Percentiles rank a stretch among this genome's conserved stretches.
phyloP scores from a whole-genome alignment of 345 rosid genomes.

The Eutrema yunnanense region DNA sequence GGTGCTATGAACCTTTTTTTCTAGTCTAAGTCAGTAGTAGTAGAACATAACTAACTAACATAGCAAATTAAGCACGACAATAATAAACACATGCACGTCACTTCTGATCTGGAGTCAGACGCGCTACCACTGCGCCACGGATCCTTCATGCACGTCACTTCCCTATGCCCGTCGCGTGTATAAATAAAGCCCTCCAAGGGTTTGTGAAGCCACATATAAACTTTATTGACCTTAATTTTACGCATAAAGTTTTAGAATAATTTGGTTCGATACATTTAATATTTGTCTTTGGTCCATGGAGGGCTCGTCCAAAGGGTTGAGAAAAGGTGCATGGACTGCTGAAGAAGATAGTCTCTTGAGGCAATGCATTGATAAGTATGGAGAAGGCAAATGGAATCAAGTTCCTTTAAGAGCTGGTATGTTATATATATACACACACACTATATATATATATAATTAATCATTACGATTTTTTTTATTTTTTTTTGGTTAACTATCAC shows the following conservation, averaged over 20 bases:
- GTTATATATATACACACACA: background rate
- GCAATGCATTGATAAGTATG: slow-evolving; percentile 28
- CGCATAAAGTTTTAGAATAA: background rate
- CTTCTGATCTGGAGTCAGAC: too few relatives aligned
- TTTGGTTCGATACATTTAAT: background rate
- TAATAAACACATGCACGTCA: slow-evolving; percentile 10
- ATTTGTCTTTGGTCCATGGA: background rate
- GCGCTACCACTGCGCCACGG: too few relatives aligned
- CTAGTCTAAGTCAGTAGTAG: background rate
- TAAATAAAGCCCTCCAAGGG: slow-evolving; percentile 4
- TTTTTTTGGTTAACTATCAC: too few relatives aligned
- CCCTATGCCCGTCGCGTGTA: background rate
- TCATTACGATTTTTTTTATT: background rate
- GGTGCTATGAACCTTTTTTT: background rate
- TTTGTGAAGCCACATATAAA: background rate
- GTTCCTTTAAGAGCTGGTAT: slow-evolving; percentile 37
- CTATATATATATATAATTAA: too few relatives aligned
- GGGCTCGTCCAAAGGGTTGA: background rate
- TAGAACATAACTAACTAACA: background rate
- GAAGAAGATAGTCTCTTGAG: slow-evolving; percentile 44
- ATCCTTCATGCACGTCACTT: slow-evolving; percentile 5
- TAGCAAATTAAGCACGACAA: too few relatives aligned
- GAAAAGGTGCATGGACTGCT: slow-evolving; percentile 45
- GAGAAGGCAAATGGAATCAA: slow-evolving; percentile 44
- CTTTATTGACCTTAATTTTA: background rate